These are phyloP conservation scores for Diaporthe citri DNA, from an alignment of 2,329 filamentous ascomycete genomes.

Conservation along the genomic window DNA sequence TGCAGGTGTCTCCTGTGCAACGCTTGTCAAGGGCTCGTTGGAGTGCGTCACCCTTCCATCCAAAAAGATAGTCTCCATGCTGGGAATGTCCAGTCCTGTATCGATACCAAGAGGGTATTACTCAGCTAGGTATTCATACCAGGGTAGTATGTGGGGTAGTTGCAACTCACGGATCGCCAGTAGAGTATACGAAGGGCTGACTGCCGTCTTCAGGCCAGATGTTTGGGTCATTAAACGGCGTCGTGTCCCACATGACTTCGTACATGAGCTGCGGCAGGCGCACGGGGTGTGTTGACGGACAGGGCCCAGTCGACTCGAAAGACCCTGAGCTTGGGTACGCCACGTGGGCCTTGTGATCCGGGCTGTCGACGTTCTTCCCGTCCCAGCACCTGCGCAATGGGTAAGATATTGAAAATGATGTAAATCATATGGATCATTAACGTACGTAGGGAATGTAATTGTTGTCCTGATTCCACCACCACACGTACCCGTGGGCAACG, in stretches of 20 bases:
- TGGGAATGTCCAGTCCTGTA: conserved; percentile 38
- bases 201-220: conserved; percentile 43
- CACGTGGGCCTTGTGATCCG: conserved; percentile 58
- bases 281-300: conserved; percentile 57
- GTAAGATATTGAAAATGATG: conserved; percentile 40
- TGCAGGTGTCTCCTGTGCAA: conserved; percentile 44
- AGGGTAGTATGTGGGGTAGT: not conserved
- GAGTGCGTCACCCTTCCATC: conserved; percentile 44
- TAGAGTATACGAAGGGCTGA: conserved; percentile 47
- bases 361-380: conserved; percentile 61
- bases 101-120: not conserved
- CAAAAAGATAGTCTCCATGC: conserved; percentile 41
- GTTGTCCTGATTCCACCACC: conserved; percentile 57
- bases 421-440: not conserved
- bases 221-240: conserved; percentile 51
- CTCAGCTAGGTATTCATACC: not conserved
- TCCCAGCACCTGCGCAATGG: conserved; percentile 64
- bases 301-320: conserved; percentile 49
- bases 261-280: conserved; percentile 59
- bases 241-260: conserved; percentile 60
- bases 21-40: conserved; percentile 45
- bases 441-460: conserved; percentile 55
- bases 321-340: conserved; percentile 57
- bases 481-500: conserved; percentile 54
- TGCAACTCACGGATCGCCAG: conserved; percentile 43